phyloP scores from a whole-genome alignment of 371 early-diverging fungal genomes.

The Mucor mucedo region DNA sequence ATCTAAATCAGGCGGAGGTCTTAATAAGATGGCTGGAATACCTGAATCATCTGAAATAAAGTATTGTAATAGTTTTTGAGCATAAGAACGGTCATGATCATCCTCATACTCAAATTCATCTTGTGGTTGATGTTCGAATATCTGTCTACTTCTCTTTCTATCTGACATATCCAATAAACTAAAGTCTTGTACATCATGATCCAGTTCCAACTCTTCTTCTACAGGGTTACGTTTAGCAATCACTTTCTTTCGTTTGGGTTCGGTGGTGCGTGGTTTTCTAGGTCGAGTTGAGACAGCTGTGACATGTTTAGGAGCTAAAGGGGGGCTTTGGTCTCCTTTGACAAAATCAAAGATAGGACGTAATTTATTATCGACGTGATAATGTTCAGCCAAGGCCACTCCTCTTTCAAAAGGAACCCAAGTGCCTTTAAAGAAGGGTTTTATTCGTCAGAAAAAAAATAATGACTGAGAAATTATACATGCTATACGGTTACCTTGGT shows the following conservation, averaged over 20 bases:
- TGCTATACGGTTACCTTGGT: conserved; percentile 76
- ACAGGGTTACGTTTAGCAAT: not conserved
- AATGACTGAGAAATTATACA: not conserved
- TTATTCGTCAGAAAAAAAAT: not conserved
- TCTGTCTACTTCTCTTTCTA: not conserved
- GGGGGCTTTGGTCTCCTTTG: conserved; percentile 41
- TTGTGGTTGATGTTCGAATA: conserved; percentile 5
- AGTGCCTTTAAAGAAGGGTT: conserved; percentile 36
- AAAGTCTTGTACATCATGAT: conserved; percentile 51
- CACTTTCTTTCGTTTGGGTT: conserved; percentile 21
- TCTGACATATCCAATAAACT: not conserved
- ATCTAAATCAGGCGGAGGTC: conserved; percentile 68
- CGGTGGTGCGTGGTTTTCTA: conserved; percentile 13
- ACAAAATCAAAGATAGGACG: conserved; percentile 33
- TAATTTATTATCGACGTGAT: conserved; percentile 34
- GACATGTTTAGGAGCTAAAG: conserved; percentile 52
- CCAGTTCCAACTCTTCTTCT: conserved; percentile 22
- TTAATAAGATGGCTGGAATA: conserved; percentile 60
- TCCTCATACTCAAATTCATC: conserved; percentile 10
- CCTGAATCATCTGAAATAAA: conserved; percentile 68
- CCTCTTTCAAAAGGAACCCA: conserved; percentile 84
- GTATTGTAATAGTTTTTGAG: conserved; percentile 53
- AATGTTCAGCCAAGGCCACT: conserved; percentile 63
- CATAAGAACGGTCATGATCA: conserved; percentile 33
- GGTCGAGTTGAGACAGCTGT: conserved; percentile 17